These are phyloP conservation scores for Saturnispora diversa DNA, from an alignment of 805 yeast genomes.

Conservation along the genomic window DNA sequence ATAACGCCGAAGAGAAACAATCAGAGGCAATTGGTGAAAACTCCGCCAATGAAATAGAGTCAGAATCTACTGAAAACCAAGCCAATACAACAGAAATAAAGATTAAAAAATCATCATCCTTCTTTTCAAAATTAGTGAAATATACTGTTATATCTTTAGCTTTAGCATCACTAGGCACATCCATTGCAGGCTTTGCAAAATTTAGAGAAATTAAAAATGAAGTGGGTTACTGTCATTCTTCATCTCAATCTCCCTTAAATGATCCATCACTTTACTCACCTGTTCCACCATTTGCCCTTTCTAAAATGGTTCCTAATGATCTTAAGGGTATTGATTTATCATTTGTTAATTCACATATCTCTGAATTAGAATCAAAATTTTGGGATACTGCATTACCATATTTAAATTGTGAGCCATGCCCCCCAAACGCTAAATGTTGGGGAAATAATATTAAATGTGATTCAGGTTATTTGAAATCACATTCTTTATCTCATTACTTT, in stretches of 20 bases:
- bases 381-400: constrained; percentile 37
- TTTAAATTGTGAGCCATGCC: constrained; percentile 62
- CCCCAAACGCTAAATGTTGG: constrained; percentile 71
- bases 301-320: background rate
- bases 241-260: background rate
- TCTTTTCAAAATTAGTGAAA: constrained; percentile 5
- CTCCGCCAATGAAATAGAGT: constrained; percentile 12
- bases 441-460: constrained; percentile 57
- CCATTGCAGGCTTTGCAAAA: constrained; percentile 33
- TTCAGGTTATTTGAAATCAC: constrained; percentile 47
- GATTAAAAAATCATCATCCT: background rate
- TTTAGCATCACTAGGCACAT: background rate
- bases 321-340: constrained; percentile 5
- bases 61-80: background rate
- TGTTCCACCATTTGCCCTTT: background rate
- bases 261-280: background rate
- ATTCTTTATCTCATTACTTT: constrained; percentile 50
- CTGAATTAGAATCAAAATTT: constrained; percentile 32
- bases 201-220: constrained; percentile 54
- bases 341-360: constrained; percentile 22
- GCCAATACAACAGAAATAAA: background rate
- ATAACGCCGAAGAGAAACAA: background rate
- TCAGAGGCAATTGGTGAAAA: constrained; percentile 9
- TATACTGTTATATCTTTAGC: background rate
- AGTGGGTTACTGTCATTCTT: constrained; percentile 66